phyloP scores from a whole-genome alignment of 2,329 filamentous ascomycete genomes.

The Aaosphaeria pasadenensis region DNA sequence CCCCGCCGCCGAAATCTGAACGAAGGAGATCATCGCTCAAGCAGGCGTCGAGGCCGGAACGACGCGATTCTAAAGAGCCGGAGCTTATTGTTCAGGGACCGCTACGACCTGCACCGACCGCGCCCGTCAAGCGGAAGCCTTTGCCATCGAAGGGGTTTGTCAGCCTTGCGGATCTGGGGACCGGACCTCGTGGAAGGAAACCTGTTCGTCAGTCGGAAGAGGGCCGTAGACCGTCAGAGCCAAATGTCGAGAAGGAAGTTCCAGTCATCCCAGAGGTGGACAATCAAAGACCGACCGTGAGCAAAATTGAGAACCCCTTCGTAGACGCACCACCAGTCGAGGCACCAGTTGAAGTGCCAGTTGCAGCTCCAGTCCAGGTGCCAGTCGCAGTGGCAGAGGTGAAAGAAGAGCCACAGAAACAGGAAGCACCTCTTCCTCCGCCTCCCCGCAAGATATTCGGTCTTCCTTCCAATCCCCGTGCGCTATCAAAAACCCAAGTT shows the following conservation, averaged over 20 bases:
- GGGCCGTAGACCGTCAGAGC: not conserved
- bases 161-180: constrained; percentile 25
- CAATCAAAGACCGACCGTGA: not conserved
- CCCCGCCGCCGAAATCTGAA: constrained; percentile 32
- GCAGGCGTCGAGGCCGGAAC: constrained; percentile 10
- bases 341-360: constrained; percentile 24
- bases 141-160: constrained; percentile 17
- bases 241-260: not conserved
- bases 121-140: constrained; percentile 25
- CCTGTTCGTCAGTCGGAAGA: not conserved
- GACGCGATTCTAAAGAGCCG: constrained; percentile 29
- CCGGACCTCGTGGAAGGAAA: constrained; percentile 22
- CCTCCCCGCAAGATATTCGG: constrained; percentile 22
- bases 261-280: not conserved
- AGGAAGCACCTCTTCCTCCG: constrained; percentile 5
- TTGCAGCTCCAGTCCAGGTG: constrained; percentile 12
- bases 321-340: constrained; percentile 17
- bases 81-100: constrained; percentile 6
- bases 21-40: constrained; percentile 16
- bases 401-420: not conserved
- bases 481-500: constrained; percentile 9
- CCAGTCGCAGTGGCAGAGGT: constrained; percentile 18
- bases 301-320: not conserved
- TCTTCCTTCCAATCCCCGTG: constrained; percentile 28
- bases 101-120: not conserved